Evolutionary conservation across 75 land plant genomes (phyloP).

Genomic region (Pinus taeda): DNA sequence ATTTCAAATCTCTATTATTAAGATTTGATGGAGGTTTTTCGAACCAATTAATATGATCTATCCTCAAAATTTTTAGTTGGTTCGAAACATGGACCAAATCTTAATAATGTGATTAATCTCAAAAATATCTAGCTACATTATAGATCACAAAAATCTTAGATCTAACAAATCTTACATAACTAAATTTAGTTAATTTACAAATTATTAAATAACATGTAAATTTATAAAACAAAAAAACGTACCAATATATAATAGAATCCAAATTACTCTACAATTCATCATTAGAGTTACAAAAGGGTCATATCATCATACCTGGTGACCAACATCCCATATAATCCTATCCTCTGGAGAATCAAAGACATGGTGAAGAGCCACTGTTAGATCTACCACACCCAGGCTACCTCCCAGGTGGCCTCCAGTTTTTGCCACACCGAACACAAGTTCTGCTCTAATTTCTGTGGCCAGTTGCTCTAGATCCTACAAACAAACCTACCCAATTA

Average conservation of each 20-base stretch:
- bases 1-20: too few species aligned
- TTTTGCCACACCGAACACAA: slow-evolving; percentile 34
- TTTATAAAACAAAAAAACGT: too few species aligned
- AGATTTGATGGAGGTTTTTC: too few species aligned
- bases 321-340: slow-evolving; percentile 45
- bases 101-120: too few species aligned
- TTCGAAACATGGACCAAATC: too few species aligned
- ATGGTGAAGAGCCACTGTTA: slow-evolving; percentile 41
- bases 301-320: slow-evolving; percentile 27
- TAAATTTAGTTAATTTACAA: too few species aligned
- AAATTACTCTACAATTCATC: slow-evolving; percentile 26
- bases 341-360: slow-evolving; percentile 45
- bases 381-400: slow-evolving; percentile 39
- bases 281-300: neutral
- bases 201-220: too few species aligned
- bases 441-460: slow-evolving; percentile 30
- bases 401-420: slow-evolving; percentile 49
- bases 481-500: neutral
- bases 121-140: too few species aligned
- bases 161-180: too few species aligned
- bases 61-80: too few species aligned
- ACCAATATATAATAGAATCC: neutral
- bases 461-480: slow-evolving; percentile 41
- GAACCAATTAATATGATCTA: too few species aligned
- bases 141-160: too few species aligned